Evolutionary conservation across 164 flowering plant genomes (phyloP).

Genomic region (Echeveria elegans): DNA sequence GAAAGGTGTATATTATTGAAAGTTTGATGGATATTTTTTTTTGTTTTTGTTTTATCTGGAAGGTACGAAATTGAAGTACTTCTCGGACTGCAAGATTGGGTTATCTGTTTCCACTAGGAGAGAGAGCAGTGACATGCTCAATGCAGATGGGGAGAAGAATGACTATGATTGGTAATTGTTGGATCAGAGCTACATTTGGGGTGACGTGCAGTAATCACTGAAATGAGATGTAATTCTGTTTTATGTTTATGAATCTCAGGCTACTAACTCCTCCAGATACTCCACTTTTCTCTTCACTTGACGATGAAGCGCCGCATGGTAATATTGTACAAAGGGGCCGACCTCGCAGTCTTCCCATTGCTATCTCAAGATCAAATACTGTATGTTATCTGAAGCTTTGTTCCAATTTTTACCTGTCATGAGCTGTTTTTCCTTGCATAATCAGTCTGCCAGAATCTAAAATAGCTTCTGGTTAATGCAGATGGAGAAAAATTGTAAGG

Average conservation of each 20-base stretch:
- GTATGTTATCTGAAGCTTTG: slow-evolving; percentile 26
- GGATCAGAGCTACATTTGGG: not conserved
- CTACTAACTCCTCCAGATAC: slow-evolving; percentile 94
- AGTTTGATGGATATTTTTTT: not conserved
- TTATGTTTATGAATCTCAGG: slow-evolving; percentile 34
- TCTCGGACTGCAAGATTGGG: slow-evolving; percentile 72
- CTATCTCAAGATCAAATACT: slow-evolving; percentile 77
- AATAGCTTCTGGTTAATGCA: slow-evolving; percentile 16
- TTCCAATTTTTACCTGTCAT: not conserved
- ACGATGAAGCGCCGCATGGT: slow-evolving; percentile 55
- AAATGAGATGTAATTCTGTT: slow-evolving; percentile 3
- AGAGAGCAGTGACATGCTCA: slow-evolving; percentile 73
- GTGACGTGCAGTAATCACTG: not conserved
- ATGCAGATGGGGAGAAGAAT: slow-evolving; percentile 74
- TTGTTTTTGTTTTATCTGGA: slow-evolving; percentile 11
- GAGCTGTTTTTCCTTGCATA: not conserved
- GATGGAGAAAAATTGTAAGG: slow-evolving; percentile 70
- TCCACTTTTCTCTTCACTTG: slow-evolving; percentile 93
- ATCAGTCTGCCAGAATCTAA: not conserved
- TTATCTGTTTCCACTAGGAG: slow-evolving; percentile 64
- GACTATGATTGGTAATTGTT: slow-evolving; percentile 88
- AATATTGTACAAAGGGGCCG: slow-evolving; percentile 55
- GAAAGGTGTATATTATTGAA: slow-evolving; percentile 2
- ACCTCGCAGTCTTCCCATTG: slow-evolving; percentile 68
- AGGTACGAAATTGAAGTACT: slow-evolving; percentile 73